Percentiles rank a stretch among this genome's conserved stretches.
Evolutionary conservation across 2,329 filamentous ascomycete genomes (phyloP).

Genomic region (Colletotrichum tabaci): DNA sequence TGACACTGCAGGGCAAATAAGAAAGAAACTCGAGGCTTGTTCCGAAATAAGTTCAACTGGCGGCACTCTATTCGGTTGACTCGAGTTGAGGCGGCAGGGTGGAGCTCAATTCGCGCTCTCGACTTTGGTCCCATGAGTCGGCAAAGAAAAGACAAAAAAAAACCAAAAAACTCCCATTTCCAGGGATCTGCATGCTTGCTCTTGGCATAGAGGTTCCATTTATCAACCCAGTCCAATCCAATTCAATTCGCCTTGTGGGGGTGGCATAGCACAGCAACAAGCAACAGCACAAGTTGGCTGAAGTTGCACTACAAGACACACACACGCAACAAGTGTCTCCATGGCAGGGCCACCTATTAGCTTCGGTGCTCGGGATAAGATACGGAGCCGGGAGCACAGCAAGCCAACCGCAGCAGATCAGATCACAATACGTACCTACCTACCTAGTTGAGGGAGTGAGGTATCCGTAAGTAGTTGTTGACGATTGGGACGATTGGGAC

Average conservation of each 20-base stretch:
- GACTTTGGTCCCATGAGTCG: background rate
- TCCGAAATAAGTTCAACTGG: slow-evolving; percentile 13
- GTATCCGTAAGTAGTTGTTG: no score
- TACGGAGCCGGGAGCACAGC: background rate
- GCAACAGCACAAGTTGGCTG: background rate
- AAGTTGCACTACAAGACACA: no score
- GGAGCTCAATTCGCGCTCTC: no score
- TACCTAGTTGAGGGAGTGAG: no score
- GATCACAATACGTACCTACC: slow-evolving; percentile 1
- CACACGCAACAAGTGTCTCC: background rate
- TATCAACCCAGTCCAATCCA: background rate
- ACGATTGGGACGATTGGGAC: background rate
- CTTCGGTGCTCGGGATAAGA: background rate
- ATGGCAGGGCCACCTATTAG: background rate
- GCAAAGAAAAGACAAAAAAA: background rate
- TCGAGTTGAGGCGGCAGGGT: background rate
- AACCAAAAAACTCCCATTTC: no score
- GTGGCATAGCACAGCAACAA: slow-evolving; percentile 4
- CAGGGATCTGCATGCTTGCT: slow-evolving; percentile 3
- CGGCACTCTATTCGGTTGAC: background rate
- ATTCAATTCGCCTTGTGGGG: slow-evolving; percentile 16
- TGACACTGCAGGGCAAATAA: slow-evolving; percentile 6
- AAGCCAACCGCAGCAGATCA: slow-evolving; percentile 30
- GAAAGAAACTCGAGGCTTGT: slow-evolving; percentile 17
- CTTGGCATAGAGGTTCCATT: slow-evolving; percentile 14